These are phyloP conservation scores for Phytophthora sp. DNA, from an alignment of 352 stramenopile genomes.

Conservation along the genomic window DNA sequence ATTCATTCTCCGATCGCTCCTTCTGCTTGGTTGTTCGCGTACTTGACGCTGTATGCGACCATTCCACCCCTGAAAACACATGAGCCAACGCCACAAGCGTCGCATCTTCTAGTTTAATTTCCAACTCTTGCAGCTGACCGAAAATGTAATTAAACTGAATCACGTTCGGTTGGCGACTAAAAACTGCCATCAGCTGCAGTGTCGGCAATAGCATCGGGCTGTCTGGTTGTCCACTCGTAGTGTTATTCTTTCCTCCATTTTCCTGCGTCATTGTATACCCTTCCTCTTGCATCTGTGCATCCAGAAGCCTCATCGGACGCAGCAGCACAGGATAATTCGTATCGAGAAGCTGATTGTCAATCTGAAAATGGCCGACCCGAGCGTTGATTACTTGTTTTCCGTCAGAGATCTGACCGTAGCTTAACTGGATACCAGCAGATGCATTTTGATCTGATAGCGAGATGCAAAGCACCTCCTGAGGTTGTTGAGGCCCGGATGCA, in stretches of 20 bases:
- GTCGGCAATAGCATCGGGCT: conserved; percentile 66
- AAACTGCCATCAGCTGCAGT: conserved; percentile 84
- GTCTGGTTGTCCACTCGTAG: conserved; percentile 10
- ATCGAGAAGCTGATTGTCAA: conserved; percentile 87
- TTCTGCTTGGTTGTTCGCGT: conserved; percentile 33
- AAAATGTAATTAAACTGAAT: conserved; percentile 90
- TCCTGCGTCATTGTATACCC: conserved; percentile 32
- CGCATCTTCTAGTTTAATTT: conserved; percentile 87
- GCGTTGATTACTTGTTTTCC: conserved; percentile 82
- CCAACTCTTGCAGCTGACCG: conserved; percentile 84
- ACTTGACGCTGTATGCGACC: conserved; percentile 40
- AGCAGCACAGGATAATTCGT: conserved; percentile 87
- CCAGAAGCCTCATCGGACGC: conserved; percentile 66
- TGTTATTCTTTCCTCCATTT: conserved; percentile 17
- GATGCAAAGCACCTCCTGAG: conserved; percentile 75
- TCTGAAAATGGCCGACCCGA: conserved; percentile 77
- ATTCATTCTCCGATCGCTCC: conserved; percentile 18
- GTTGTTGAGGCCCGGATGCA: conserved; percentile 37
- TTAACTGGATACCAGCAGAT: conserved; percentile 76
- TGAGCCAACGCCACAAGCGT: conserved; percentile 76
- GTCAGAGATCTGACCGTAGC: conserved; percentile 72
- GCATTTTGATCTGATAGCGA: conserved; percentile 76
- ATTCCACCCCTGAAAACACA: conserved; percentile 78
- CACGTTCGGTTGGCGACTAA: conserved; percentile 62
- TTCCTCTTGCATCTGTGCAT: conserved; percentile 75